A percentile compares a stretch with the other conserved stretches of the same genome.
Evolutionary conservation across 345 rosid genomes (phyloP).

Genomic region (Eucalyptus sp.): DNA sequence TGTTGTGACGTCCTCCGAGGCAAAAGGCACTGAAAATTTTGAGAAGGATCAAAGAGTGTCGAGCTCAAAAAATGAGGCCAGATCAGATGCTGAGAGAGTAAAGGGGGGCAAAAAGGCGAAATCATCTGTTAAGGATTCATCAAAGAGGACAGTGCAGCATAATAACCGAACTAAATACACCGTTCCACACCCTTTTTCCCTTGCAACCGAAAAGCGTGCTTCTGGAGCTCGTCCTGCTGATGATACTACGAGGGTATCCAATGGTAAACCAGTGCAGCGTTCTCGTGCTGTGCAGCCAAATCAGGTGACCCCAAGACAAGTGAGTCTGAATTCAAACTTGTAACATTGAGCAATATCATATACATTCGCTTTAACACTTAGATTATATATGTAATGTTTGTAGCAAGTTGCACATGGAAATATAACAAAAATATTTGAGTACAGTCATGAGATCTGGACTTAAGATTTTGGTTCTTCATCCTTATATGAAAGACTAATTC

Average conservation of each 20-base stretch:
- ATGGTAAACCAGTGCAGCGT: not conserved
- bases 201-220: conserved; percentile 89
- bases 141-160: conserved; percentile 21
- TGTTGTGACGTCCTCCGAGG: conserved; percentile 22
- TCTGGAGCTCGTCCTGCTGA: conserved; percentile 44
- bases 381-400: not conserved
- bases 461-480: not conserved
- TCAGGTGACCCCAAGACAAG: not conserved
- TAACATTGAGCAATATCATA: not conserved
- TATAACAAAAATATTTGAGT: not conserved
- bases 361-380: not conserved
- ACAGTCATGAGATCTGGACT: not conserved
- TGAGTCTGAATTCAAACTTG: not conserved
- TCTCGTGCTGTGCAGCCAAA: not conserved
- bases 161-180: conserved; percentile 50
- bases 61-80: conserved; percentile 2
- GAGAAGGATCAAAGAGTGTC: conserved; percentile 8
- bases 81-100: conserved; percentile 4
- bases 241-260: conserved; percentile 7
- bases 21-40: conserved; percentile 5
- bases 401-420: not conserved
- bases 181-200: conserved; percentile 79
- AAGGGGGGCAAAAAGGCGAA: conserved; percentile 21
- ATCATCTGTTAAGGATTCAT: conserved; percentile 19
- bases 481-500: not conserved